These are phyloP conservation scores for Chlamydomonas sp. DNA, from an alignment of 139 green algal species.

Conservation along the genomic window DNA sequence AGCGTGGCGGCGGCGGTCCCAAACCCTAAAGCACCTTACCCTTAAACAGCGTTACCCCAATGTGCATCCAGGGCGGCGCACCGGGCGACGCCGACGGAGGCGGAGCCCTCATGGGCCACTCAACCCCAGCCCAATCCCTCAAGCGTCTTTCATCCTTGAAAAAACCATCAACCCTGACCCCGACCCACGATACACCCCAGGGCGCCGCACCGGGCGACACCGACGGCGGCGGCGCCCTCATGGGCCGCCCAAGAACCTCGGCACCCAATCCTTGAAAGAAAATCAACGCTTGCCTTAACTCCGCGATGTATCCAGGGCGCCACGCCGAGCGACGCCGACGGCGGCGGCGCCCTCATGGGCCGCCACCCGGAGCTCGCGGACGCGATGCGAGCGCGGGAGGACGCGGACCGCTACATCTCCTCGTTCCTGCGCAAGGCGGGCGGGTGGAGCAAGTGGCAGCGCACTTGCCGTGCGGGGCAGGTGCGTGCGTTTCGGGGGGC, in stretches of 20 bases:
- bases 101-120: constrained; percentile 5
- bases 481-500: neutral
- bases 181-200: neutral
- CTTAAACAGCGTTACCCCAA: too few species aligned
- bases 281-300: too few species aligned
- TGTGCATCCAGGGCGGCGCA: too few species aligned
- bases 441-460: constrained; percentile 34
- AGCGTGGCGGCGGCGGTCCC: too few species aligned
- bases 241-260: too few species aligned
- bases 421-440: constrained; percentile 30
- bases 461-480: constrained; percentile 4
- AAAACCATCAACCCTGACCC: too few species aligned
- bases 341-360: constrained; percentile 10
- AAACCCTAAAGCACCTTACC: too few species aligned
- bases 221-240: constrained; percentile 9
- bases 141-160: too few species aligned
- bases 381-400: neutral
- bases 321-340: neutral
- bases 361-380: neutral
- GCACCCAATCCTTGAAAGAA: too few species aligned
- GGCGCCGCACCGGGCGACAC: neutral
- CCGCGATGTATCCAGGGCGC: too few species aligned
- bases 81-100: neutral
- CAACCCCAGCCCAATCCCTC: too few species aligned
- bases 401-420: constrained; percentile 32